Evolutionary conservation across 352 stramenopile genomes (phyloP), one percentile per base, ranked within the genome.

Genomic region (Pythium scleroteichum): DNA sequence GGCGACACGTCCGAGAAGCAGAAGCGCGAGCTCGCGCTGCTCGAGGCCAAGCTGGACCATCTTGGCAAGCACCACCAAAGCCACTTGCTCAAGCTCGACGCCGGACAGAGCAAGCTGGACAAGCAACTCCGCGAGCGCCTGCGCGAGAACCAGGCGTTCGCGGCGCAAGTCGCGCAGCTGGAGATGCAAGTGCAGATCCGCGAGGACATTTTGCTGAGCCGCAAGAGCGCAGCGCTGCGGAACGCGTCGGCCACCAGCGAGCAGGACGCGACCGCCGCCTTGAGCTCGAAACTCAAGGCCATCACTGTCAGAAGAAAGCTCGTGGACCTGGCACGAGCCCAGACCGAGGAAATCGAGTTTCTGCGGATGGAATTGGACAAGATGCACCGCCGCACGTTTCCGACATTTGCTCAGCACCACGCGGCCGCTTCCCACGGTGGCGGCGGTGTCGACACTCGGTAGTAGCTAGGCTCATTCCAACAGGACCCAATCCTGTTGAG

Each of bases 291-390:
- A 55, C 88, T 98, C 57, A 96, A 97, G 54, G 79, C 88, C 13
- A 95, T 98, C 59, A 82, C 81, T 2, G 80, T 94, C 58, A 81
- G 92, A 14, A 85, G 88, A 17, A 94, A 94, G 48, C 77, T 98
- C 10, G 78, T 98, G 24, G 88, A 98, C 50, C 59, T 98, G 27
- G 90, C 92, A 0, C 87, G 82, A 27, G 76, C 87, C 22, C 92
- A 98, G 69, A 97, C 86, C 5, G 85, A 95, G 14, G 92, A 98
- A 66, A 96, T 98, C 55, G 92, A 97, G 59, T 92, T 73, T 26
- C 53, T 97, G 52, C 82, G 87, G 5, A 63, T 88, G 8, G 92
- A 98, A 56, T 81, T 98, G 1, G 88, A 98, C 64, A 87, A 87
- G 39, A 94, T 98, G 71, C 85, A 91, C 2, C 76, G 90, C 16